These are phyloP conservation scores for Malus domestica DNA, from an alignment of 306 rosid species.

Conservation along the genomic window ASM211411v1 NC_041802.1:17056501-17057000, in stretches of 20 bases:
- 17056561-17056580: background rate
- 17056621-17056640: background rate
- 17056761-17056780: constrained; percentile 54
- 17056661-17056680: background rate
- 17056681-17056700: background rate
- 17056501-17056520: too few relatives aligned
- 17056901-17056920: constrained; percentile 38
- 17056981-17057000: background rate
- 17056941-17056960: constrained; percentile 9
- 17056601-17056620: background rate
- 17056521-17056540: too few relatives aligned
- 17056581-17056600: background rate
- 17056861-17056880: constrained; percentile 2
- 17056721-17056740: constrained; percentile 30
- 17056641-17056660: background rate
- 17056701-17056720: constrained; percentile 8
- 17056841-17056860: constrained; percentile 1
- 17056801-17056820: constrained; percentile 26
- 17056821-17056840: constrained; percentile 24
- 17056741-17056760: constrained; percentile 15
- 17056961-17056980: constrained; percentile 25
- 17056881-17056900: constrained; percentile 2
- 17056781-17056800: constrained; percentile 15
- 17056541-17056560: too few relatives aligned
- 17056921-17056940: constrained; percentile 22